Conservation (phyloP, 208 protist species). For the Wallacemonas rigidus region DNA sequence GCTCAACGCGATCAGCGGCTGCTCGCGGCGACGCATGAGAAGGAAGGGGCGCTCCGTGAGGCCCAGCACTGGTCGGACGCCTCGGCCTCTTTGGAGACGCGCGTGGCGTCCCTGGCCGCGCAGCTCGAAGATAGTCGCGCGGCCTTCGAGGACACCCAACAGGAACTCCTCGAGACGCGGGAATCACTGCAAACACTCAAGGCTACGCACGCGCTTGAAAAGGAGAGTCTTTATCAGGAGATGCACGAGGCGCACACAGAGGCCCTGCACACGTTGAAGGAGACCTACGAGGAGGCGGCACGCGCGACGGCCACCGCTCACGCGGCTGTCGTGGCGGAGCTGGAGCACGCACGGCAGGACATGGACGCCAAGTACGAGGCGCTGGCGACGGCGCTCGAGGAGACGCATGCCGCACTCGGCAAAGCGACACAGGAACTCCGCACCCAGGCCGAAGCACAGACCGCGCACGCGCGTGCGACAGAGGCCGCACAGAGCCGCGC, state of each 20-base stretch:
- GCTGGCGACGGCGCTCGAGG: constrained; percentile 23
- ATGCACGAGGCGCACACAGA: constrained; percentile 22
- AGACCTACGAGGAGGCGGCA: constrained; percentile 15
- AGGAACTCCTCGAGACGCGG: constrained; percentile 22
- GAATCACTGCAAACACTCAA: constrained; percentile 1
- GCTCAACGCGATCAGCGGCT: constrained; percentile 41
- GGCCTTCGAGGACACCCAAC: constrained; percentile 20
- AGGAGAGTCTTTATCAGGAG: constrained; percentile 16
- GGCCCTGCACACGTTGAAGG: constrained; percentile 10
- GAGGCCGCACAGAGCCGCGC: constrained; percentile 25
- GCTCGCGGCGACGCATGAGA: constrained; percentile 31
- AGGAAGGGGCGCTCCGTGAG: constrained; percentile 33
- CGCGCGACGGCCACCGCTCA: not conserved
- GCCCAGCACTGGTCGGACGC: constrained; percentile 43
- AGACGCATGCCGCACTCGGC: constrained; percentile 25
- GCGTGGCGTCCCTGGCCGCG: constrained; percentile 19
- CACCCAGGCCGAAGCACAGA: not conserved
- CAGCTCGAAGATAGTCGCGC: constrained; percentile 23
- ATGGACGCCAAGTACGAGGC: constrained; percentile 8
- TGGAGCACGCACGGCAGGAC: not conserved
- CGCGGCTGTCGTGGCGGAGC: not conserved
- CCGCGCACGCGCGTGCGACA: not conserved
- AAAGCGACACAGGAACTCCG: constrained; percentile 10
- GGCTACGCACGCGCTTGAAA: constrained; percentile 14
- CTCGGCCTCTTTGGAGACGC: constrained; percentile 29